phyloP scores from a whole-genome alignment of 768 basidiomycete species.

The Coprinopsis marcescibilis region DNA sequence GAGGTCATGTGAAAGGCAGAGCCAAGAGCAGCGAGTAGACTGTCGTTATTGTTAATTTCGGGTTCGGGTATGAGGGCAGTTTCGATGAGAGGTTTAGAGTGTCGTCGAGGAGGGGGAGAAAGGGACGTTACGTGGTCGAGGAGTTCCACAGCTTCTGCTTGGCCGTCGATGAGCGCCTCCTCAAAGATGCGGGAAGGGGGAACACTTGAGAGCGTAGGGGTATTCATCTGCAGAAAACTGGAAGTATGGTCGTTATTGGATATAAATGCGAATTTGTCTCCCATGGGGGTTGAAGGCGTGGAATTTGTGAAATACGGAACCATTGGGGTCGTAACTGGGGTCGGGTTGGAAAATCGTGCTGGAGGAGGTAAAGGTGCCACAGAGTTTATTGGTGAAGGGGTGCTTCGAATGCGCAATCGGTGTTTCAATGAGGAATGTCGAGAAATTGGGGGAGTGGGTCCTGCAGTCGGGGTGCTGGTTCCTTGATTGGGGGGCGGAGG shows the following conservation, averaged over 20 bases:
- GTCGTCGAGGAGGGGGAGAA: conserved; percentile 59
- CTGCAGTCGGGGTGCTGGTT: conserved; percentile 16
- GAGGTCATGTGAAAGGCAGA: too few species aligned
- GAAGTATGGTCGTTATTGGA: conserved; percentile 40
- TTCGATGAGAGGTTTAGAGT: conserved; percentile 38
- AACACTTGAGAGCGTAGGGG: conserved; percentile 33
- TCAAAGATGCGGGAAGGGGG: conserved; percentile 8
- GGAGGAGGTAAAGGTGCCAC: conserved; percentile 8
- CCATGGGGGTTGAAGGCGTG: conserved; percentile 37
- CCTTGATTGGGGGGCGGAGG: conserved; percentile 31
- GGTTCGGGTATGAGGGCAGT: not conserved
- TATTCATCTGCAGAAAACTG: conserved; percentile 54
- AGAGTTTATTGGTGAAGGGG: conserved; percentile 17
- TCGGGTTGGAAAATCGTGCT: conserved; percentile 19
- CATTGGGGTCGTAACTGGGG: conserved; percentile 20
- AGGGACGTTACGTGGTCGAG: conserved; percentile 33
- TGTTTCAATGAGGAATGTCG: conserved; percentile 48
- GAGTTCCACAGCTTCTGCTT: conserved; percentile 16
- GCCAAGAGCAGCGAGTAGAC: too few species aligned
- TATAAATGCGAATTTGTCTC: conserved; percentile 49
- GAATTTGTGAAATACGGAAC: conserved; percentile 16
- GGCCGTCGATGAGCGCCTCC: conserved; percentile 3
- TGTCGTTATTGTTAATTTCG: not conserved
- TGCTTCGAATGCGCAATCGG: conserved; percentile 63
- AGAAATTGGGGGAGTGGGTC: conserved; percentile 15